Evolutionary conservation across 2,329 filamentous ascomycete species (phyloP), one percentile per base, ranked within the genome.

Genomic region (Orbilia javanica): DNA sequence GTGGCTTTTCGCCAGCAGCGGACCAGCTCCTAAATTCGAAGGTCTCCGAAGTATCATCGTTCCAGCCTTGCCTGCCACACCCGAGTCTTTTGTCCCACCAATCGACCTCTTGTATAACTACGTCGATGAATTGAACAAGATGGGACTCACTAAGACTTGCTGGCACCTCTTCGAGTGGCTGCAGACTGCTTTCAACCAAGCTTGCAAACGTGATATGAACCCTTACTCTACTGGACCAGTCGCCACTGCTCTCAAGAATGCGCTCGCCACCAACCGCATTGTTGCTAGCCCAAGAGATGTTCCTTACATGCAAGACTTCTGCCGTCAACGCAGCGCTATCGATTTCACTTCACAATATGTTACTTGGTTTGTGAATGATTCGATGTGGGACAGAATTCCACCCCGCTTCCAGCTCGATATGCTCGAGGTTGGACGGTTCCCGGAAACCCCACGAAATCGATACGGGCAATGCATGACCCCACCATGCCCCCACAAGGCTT

Each of bases 111-210:
- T 79, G 55, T 79, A 79, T 57, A 79, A 79, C 46, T 79, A 79
- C 13, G 69, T 46, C 18, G 75, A 79, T 48, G 69, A 79, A 65
- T 69, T 79, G 52, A 70, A 73, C 64, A 73, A 73, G 64, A 64
- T 79, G 63, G 55, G 52, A 10, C 75, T 79, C 48, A 79, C 75
- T 1, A 79, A 79, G 55, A 79, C 75, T 27, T 74, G 69, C 63
- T 79, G 75, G 75, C 75, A 79, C 39, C 69, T 79, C 42, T 79
- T 79, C 50, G 75, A 79, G 64, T 79, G 75, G 75, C 48, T 79
- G 6, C 75, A 79, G 57, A 79, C 75, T 18, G 75, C 75, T 31
- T 79, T 79, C 50, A 74, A 67, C 22, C 75, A 74, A 66, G 69
- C 75, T 7, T 79, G 75, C 64, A 79, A 74, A 42, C 68, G 70